Base-by-base conservation (phyloP, 2,329 filamentous ascomycete genomes). In the Xylariaceae sp. region DNA sequence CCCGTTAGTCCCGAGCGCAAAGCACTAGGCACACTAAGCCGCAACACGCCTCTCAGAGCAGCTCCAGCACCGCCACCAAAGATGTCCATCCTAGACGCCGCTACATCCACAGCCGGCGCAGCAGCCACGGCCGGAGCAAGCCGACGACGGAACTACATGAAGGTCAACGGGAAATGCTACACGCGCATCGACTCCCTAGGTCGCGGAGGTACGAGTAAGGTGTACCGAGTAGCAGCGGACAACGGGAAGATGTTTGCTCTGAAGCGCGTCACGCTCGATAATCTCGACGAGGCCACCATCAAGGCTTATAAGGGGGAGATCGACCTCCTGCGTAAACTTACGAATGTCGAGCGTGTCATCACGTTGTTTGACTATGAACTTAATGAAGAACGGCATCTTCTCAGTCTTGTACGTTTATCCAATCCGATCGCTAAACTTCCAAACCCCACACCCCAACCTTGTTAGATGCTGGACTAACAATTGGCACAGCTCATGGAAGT, bases 161-260 rank as follows among this genome's bases (percentile, higher is more conserved):
- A 86, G 42, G 85, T 99, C 53, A 99, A 99, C 64, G 89, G 90
- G 53, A 95, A 95, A 65, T 81, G 85, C 33, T 99, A 95, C 65
- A 94, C 90, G 18, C 81, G 92, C 42, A 81, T 97, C 54, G 91
- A 96, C 66, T 89, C 87, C 58, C 85, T 99, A 57, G 94, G 94
- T 10, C 86, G 91, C 50, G 94, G 94, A 54, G 94, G 94, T 31
- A 96, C 90, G 59, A 91, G 87, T 44, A 91, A 95, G 63, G 94
- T 99, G 1, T 99, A 96, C 68, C 86, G 90, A 41, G 94, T 99
- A 32, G 95, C 95, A 75, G 92, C 94, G 0, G 94, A 99, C 68
- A 97, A 96, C 64, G 91, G 90, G 63, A 95, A 91, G 67, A 89
- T 96, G 69, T 91, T 96, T 69, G 94, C 94, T 1, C 72, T 99